A percentile compares a stretch with the other conserved stretches of the same genome.
These are phyloP conservation scores for Brettanomyces bruxellensis DNA, from an alignment of 805 yeast genomes.

Conservation along the genomic window DNA sequence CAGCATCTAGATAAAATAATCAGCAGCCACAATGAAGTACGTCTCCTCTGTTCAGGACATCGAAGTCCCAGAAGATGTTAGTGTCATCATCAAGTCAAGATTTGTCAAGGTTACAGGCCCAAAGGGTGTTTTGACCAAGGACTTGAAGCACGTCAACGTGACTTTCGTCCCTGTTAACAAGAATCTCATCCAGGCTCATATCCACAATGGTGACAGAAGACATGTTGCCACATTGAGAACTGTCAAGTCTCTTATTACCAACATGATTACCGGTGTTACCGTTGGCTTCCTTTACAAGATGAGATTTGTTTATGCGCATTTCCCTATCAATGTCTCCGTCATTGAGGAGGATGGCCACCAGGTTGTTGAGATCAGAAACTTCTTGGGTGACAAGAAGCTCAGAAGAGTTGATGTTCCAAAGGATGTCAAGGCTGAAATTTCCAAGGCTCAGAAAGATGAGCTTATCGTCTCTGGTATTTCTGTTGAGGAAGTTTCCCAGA, in stretches of 20 bases:
- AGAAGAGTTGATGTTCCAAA: conserved; percentile 79
- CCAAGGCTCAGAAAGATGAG: conserved; percentile 89
- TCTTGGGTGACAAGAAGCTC: conserved; percentile 98
- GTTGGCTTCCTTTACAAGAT: conserved; percentile 98
- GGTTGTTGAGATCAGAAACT: conserved; percentile 95
- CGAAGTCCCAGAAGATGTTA: conserved; percentile 84
- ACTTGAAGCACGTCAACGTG: conserved; percentile 90
- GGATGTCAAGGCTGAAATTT: conserved; percentile 82
- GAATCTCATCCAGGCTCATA: conserved; percentile 76
- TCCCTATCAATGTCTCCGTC: conserved; percentile 98
- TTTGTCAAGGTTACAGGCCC: conserved; percentile 88
- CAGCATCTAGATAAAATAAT: too few species aligned
- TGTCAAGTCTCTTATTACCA: conserved; percentile 88
- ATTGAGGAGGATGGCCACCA: conserved; percentile 66
- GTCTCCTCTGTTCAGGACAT: conserved; percentile 50
- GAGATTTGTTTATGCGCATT: conserved; percentile 99
- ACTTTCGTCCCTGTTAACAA: conserved; percentile 74
- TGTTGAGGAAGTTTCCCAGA: conserved; percentile 93
- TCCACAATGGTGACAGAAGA: conserved; percentile 99
- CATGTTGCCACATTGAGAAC: conserved; percentile 99
- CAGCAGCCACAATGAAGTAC: conserved; percentile 40
- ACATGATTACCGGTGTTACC: conserved; percentile 98
- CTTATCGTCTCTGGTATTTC: conserved; percentile 90
- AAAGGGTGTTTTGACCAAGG: conserved; percentile 89
- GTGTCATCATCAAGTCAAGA: conserved; percentile 88